These are phyloP conservation scores for Aspergillus uvarum DNA, from an alignment of 2,329 filamentous ascomycete genomes.

Conservation along the genomic window DNA sequence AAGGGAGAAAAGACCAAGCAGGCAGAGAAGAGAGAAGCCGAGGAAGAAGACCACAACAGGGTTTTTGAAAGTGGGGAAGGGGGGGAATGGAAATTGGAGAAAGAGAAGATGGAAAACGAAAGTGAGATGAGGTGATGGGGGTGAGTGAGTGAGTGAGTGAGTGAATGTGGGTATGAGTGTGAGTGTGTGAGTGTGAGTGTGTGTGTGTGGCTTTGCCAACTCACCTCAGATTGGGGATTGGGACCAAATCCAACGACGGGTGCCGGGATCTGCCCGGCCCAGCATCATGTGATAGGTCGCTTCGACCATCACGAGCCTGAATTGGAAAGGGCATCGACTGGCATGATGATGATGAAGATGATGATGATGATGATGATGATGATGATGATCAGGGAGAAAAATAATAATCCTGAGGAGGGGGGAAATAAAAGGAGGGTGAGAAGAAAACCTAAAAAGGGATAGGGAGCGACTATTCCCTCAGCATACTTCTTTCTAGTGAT, in stretches of 20 bases:
- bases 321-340: not conserved
- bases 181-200: too few species aligned
- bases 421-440: too few species aligned
- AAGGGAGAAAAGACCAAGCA: conserved; percentile 21
- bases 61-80: too few species aligned
- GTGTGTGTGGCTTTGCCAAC: conserved; percentile 21
- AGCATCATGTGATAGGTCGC: conserved; percentile 29
- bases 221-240: conserved; percentile 19
- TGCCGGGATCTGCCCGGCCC: conserved; percentile 17
- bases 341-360: not conserved
- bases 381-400: not conserved
- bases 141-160: not conserved
- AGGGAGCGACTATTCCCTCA: not conserved
- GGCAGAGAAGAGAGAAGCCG: conserved; percentile 14
- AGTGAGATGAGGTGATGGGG: conserved; percentile 8
- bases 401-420: too few species aligned
- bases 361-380: not conserved
- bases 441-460: not conserved
- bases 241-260: conserved; percentile 18
- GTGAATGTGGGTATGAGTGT: too few species aligned
- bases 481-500: not conserved
- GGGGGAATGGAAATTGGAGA: too few species aligned
- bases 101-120: conserved; percentile 6
- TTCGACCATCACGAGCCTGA: conserved; percentile 3
- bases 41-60: conserved; percentile 12